Evolutionary conservation across 345 rosid genomes (phyloP).

Genomic region (Eutrema yunnanense): DNA sequence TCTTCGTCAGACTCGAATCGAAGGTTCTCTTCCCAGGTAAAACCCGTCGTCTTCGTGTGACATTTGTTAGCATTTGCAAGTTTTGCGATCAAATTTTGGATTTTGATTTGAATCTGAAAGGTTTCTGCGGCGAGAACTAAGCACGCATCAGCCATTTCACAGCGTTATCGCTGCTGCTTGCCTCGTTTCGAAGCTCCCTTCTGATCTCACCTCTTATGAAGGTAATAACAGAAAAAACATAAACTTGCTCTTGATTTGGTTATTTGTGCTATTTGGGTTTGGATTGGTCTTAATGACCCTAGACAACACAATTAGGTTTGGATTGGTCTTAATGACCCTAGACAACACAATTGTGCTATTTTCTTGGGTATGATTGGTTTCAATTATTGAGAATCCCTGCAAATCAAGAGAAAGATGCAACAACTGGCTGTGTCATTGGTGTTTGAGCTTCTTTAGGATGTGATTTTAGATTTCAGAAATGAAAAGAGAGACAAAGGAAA

Average conservation of each 20-base stretch:
- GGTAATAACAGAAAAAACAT: conserved; percentile 26
- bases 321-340: neutral
- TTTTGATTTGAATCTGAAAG: conserved; percentile 28
- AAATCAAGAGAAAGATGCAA: neutral
- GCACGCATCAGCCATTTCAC: conserved; percentile 58
- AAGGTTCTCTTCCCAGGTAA: conserved; percentile 34
- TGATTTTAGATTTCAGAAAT: neutral
- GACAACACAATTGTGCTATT: neutral
- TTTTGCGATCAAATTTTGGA: neutral
- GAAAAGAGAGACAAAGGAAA: neutral
- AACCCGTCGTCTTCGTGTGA: neutral
- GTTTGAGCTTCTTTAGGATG: neutral
- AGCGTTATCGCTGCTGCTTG: conserved; percentile 59
- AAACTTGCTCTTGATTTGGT: neutral
- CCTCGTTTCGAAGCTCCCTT: conserved; percentile 62
- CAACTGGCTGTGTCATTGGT: neutral
- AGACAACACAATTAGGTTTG: neutral
- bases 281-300: neutral
- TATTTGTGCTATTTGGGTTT: neutral
- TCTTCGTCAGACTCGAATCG: conserved; percentile 31
- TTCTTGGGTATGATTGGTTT: neutral
- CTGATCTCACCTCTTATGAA: conserved; percentile 38
- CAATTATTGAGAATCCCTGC: neutral
- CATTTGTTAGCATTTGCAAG: neutral
- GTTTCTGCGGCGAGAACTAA: conserved; percentile 55